Evolutionary conservation across 2,329 filamentous ascomycete genomes (phyloP), one percentile per base, ranked within the genome.

Genomic region (Paecilomyces formosus): DNA sequence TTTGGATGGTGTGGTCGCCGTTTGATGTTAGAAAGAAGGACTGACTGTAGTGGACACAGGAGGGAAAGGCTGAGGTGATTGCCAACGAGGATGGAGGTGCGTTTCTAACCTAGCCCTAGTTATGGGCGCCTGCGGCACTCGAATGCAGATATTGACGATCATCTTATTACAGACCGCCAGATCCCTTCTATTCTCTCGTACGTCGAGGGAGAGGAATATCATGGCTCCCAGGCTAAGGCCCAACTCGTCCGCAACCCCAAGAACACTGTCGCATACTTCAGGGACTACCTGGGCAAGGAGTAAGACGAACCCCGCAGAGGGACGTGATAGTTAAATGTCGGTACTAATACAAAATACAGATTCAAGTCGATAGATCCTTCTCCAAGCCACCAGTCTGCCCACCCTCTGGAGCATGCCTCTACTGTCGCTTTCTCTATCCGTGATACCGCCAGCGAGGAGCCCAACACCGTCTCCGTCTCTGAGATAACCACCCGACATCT

Each of bases 361-460:
- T 97, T 96, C 84, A 92, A 95, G 80, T 89, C 90, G 64, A 96
- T 99, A 82, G 94, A 99, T 76, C 91, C 93, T 63, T 95, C 91
- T 56, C 90, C 95, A 74, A 92, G 88, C 82, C 93, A 97, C 76
- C 88, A 91, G 67, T 95, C 92, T 58, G 90, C 93, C 58, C 94
- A 97, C 78, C 92, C 94, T 63, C 78, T 90, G 74, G 88, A 95
- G 64, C 77, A 82, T 65, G 83, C 86, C 62, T 85, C 85, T 62
- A 82, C 84, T 58, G 84, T 97, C 62, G 85, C 88, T 60, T 97
- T 99, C 80, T 85, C 85, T 61, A 85, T 97, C 69, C 85, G 89
- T 74, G 93, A 97, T 74, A 87, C 88, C 73, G 78, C 75, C 22
- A 81, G 78, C 61, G 85, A 85, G 62, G 84, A 85, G 52, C 73